Evolutionary conservation across 2,329 filamentous ascomycete genomes (phyloP).

Genomic region (Penicillium sp.): DNA sequence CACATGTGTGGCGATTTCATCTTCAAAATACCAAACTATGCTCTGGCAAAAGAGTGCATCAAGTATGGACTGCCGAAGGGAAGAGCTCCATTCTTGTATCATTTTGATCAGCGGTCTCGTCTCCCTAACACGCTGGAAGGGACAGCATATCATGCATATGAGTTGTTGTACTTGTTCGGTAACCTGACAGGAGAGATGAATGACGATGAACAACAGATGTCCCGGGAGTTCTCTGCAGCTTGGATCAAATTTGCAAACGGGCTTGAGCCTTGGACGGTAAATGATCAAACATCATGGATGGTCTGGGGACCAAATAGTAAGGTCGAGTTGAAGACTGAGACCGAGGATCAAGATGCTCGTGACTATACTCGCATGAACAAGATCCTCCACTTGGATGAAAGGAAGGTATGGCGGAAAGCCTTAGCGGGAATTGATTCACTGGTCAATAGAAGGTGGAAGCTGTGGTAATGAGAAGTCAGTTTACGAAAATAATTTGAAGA

Average conservation of each 20-base stretch:
- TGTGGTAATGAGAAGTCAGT: neutral
- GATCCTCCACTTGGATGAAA: slow-evolving; percentile 24
- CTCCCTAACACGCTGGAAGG: slow-evolving; percentile 29
- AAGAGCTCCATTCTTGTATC: slow-evolving; percentile 24
- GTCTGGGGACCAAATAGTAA: slow-evolving; percentile 29
- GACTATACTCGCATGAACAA: slow-evolving; percentile 28
- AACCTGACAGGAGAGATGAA: slow-evolving; percentile 30
- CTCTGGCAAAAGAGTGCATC: slow-evolving; percentile 11
- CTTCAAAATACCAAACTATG: slow-evolving; percentile 34
- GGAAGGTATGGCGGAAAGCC: slow-evolving; percentile 27
- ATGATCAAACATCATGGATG: slow-evolving; percentile 23
- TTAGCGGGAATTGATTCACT: slow-evolving; percentile 28
- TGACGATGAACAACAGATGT: slow-evolving; percentile 22
- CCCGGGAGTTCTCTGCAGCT: slow-evolving; percentile 24
- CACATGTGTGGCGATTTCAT: slow-evolving; percentile 33
- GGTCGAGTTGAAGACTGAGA: slow-evolving; percentile 23
- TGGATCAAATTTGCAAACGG: slow-evolving; percentile 33
- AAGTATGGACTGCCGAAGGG: neutral
- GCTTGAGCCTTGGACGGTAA: slow-evolving; percentile 22
- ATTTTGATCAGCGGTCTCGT: slow-evolving; percentile 34
- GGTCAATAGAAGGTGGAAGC: slow-evolving; percentile 25
- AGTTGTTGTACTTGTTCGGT: slow-evolving; percentile 32
- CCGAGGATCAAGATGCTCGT: slow-evolving; percentile 26
- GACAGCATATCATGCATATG: slow-evolving; percentile 35
- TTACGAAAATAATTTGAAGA: too few species aligned